phyloP scores from a whole-genome alignment of 805 yeast species.

The Yueomyces sp. region DNA sequence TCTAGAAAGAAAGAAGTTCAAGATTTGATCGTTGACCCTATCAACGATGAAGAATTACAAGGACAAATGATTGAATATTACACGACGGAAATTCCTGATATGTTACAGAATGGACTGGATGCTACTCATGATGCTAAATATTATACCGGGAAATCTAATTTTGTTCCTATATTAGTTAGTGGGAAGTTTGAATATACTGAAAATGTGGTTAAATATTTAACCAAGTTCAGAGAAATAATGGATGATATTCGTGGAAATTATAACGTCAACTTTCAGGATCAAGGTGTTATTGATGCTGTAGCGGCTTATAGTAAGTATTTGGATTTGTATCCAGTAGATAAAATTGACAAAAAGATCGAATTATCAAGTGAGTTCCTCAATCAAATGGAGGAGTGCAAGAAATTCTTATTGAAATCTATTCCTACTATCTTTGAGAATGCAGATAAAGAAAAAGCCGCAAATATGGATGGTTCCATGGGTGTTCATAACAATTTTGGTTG shows the following conservation, averaged over 20 bases:
- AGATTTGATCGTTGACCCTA: conserved; percentile 10
- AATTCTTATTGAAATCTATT: conserved; percentile 7
- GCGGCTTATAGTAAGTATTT: conserved; percentile 25
- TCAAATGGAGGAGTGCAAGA: conserved; percentile 6
- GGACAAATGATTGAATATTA: conserved; percentile 14
- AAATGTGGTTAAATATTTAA: conserved; percentile 9
- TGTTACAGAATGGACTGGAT: conserved; percentile 12
- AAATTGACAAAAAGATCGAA: conserved; percentile 1
- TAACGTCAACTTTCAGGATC: conserved; percentile 68
- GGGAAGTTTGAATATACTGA: conserved; percentile 14
- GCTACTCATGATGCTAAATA: conserved; percentile 10
- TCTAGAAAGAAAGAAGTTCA: conserved; percentile 12
- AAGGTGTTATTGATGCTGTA: conserved; percentile 53
- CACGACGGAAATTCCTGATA: conserved; percentile 15
- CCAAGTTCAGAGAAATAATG: conserved; percentile 32
- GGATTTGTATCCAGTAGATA: conserved; percentile 5
- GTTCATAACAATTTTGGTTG: background rate
- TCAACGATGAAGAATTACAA: conserved; percentile 13
- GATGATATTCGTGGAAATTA: conserved; percentile 36
- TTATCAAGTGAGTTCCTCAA: conserved; percentile 6
- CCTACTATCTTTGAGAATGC: conserved; percentile 3
- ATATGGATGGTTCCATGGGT: background rate
- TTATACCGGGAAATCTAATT: conserved; percentile 14
- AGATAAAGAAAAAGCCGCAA: background rate
- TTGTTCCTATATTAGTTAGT: conserved; percentile 13